A percentile compares a stretch with the other conserved stretches of the same genome.
Conservation (phyloP, 192 early-diverging fungal genomes). For the Coemansia sp. region DNA sequence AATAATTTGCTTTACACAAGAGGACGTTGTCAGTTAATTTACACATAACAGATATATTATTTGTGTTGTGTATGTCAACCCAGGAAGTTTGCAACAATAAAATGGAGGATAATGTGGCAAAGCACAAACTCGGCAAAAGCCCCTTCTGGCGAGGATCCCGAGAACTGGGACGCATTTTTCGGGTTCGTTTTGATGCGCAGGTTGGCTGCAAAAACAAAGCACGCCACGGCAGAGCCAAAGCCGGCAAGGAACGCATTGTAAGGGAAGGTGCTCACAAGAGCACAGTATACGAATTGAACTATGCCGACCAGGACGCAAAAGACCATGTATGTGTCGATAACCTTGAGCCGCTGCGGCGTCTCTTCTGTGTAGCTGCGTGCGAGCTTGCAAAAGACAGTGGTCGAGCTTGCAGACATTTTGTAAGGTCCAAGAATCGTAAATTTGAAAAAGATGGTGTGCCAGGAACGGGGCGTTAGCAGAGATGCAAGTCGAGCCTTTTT, state of each 20-base stretch:
- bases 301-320: slow-evolving; percentile 90
- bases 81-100: slow-evolving; percentile 89
- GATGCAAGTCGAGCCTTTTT: neutral
- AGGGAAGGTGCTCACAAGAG: slow-evolving; percentile 88
- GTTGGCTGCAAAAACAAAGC: slow-evolving; percentile 87
- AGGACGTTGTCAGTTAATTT: too few species aligned
- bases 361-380: slow-evolving; percentile 56
- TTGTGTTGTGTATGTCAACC: slow-evolving; percentile 58
- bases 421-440: neutral
- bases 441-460: neutral
- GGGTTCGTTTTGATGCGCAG: slow-evolving; percentile 93
- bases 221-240: slow-evolving; percentile 88
- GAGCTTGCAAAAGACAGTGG: slow-evolving; percentile 16
- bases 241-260: slow-evolving; percentile 98
- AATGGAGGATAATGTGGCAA: slow-evolving; percentile 81
- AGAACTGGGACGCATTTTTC: slow-evolving; percentile 69
- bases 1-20: too few species aligned
- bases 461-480: neutral
- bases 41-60: neutral
- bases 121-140: slow-evolving; percentile 94
- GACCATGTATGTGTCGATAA: slow-evolving; percentile 92
- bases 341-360: slow-evolving; percentile 80
- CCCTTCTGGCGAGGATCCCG: slow-evolving; percentile 75
- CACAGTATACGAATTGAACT: slow-evolving; percentile 86
- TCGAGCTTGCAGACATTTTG: slow-evolving; percentile 3